A percentile compares a stretch with the other conserved stretches of the same genome.
Conservation (phyloP, 257 asterid species). For the Haberlea rhodopensis region DNA sequence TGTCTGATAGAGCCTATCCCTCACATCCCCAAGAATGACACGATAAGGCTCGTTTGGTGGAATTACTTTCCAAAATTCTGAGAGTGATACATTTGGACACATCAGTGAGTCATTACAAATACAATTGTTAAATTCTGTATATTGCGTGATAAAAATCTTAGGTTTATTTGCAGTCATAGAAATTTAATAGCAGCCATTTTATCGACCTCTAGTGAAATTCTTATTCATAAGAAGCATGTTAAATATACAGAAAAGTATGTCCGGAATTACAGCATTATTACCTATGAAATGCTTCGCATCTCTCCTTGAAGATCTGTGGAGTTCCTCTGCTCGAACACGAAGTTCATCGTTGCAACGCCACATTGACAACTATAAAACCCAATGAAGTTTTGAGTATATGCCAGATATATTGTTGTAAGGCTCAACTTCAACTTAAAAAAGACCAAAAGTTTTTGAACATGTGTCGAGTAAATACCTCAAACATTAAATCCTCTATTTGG, state of each 20-base stretch:
- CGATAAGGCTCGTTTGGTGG: conserved; percentile 61
- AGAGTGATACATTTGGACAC: not conserved
- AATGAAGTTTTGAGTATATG: conserved; percentile 15
- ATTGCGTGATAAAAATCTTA: not conserved
- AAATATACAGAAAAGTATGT: not conserved
- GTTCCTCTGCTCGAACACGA: conserved; percentile 46
- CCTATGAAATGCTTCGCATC: conserved; percentile 62
- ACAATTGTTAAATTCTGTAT: no score
- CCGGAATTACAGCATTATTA: no score
- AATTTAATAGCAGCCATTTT: not conserved
- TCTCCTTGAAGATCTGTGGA: conserved; percentile 46
- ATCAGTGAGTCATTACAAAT: not conserved
- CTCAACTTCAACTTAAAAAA: not conserved
- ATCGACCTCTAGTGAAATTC: not conserved
- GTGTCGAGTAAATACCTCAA: conserved; percentile 55
- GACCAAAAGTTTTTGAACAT: not conserved
- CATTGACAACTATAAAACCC: conserved; percentile 48
- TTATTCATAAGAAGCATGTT: not conserved
- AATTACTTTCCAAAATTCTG: conserved; percentile 63
- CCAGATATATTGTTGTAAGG: not conserved
- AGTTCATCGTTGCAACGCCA: conserved; percentile 69
- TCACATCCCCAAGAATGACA: conserved; percentile 63
- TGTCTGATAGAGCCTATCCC: conserved; percentile 56
- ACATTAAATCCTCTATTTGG: conserved; percentile 92
- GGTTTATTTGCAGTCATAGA: not conserved